A percentile compares a stretch with the other conserved stretches of the same genome.
phyloP scores from a whole-genome alignment of 2,329 filamentous ascomycete species.

The Xylariaceae sp. region DNA sequence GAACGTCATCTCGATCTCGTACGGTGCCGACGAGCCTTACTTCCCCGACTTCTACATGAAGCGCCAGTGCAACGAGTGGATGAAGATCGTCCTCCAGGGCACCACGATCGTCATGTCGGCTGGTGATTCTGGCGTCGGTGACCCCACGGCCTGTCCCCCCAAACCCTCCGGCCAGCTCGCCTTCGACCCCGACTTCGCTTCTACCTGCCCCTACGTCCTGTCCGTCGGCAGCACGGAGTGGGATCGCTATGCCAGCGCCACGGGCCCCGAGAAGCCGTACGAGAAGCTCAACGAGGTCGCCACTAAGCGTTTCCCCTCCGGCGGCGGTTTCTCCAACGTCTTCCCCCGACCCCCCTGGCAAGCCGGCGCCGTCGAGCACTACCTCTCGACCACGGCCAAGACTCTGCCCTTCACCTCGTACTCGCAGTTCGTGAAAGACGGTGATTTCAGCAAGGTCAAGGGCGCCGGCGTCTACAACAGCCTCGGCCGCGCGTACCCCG shows the following conservation, averaged over 20 bases:
- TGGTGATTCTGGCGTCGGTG: conserved; percentile 18
- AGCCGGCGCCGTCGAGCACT: conserved; percentile 34
- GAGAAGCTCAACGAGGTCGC: conserved; percentile 22
- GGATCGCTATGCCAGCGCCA: conserved; percentile 17
- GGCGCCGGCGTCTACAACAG: conserved; percentile 32
- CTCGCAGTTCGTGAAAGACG: conserved; percentile 18
- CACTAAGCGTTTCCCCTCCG: conserved; percentile 29
- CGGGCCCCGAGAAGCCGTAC: conserved; percentile 12
- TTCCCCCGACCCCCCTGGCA: conserved; percentile 41
- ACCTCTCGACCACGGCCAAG: conserved; percentile 30
- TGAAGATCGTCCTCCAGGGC: conserved; percentile 20
- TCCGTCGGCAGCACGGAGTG: conserved; percentile 36
- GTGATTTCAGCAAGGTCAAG: conserved; percentile 36
- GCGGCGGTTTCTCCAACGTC: conserved; percentile 43
- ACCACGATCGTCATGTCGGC: conserved; percentile 18
- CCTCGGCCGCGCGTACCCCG: conserved; percentile 36
- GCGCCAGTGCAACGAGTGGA: conserved; percentile 19
- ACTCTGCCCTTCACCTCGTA: conserved; percentile 23
- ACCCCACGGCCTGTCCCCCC: conserved; percentile 34
- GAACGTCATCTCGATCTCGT: conserved; percentile 20
- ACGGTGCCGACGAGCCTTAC: conserved; percentile 15
- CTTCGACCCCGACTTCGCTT: conserved; percentile 39
- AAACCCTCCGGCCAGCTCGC: conserved; percentile 14
- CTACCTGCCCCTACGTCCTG: conserved; percentile 46
- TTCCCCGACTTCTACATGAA: conserved; percentile 18